These are phyloP conservation scores for Phialocephala sp. DNA, from an alignment of 2,329 filamentous ascomycete species.

Conservation along the genomic window DNA sequence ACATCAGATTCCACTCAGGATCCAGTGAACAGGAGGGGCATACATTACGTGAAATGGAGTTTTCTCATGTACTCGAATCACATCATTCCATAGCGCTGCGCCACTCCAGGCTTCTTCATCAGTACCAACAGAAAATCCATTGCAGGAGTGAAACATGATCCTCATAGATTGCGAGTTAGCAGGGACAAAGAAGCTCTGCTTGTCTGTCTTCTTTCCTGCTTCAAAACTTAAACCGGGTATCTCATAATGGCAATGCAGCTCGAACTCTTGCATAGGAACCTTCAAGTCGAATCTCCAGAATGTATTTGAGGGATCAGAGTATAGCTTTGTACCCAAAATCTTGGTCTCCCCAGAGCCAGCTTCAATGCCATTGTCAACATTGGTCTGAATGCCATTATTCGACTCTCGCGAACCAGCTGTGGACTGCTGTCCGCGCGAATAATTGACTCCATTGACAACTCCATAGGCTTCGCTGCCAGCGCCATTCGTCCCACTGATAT, in stretches of 20 bases:
- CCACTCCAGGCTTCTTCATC: slow-evolving; percentile 87
- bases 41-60: slow-evolving; percentile 90
- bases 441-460: slow-evolving; percentile 40
- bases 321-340: slow-evolving; percentile 63
- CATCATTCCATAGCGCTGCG: slow-evolving; percentile 94
- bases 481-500: slow-evolving; percentile 17
- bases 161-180: slow-evolving; percentile 88
- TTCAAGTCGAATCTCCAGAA: slow-evolving; percentile 93
- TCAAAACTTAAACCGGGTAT: slow-evolving; percentile 70
- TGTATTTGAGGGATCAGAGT: slow-evolving; percentile 72
- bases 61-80: slow-evolving; percentile 78
- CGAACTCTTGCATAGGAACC: slow-evolving; percentile 72
- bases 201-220: slow-evolving; percentile 58
- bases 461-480: slow-evolving; percentile 34
- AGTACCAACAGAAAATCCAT: slow-evolving; percentile 90
- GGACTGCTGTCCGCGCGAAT: slow-evolving; percentile 38
- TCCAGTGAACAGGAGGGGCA: slow-evolving; percentile 47
- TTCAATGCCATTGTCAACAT: background rate
- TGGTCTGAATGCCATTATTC: slow-evolving; percentile 7
- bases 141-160: slow-evolving; percentile 98
- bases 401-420: background rate
- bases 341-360: slow-evolving; percentile 30
- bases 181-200: slow-evolving; percentile 84
- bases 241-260: slow-evolving; percentile 80
- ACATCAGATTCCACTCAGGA: slow-evolving; percentile 28